Evolutionary conservation across 2,329 filamentous ascomycete species (phyloP).

Genomic region (Epichloe amarillans): DNA sequence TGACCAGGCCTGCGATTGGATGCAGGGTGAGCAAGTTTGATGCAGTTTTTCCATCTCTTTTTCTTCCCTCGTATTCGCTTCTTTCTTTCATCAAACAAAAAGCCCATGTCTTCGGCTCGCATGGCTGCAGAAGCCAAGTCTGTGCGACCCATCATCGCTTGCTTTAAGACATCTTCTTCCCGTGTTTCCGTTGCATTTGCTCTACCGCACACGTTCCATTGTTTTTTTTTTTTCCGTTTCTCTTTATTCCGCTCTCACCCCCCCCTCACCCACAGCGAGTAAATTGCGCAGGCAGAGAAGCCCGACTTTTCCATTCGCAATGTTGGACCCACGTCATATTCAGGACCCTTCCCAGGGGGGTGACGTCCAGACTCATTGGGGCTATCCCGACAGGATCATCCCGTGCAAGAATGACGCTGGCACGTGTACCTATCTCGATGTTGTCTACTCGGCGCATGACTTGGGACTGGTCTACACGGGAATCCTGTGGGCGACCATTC

Average conservation of each 20-base stretch:
- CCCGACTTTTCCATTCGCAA: neutral
- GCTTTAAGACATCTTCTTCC: neutral
- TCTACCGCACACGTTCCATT: neutral
- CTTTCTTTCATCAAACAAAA: neutral
- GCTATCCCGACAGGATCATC: conserved; percentile 30
- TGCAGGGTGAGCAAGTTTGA: neutral
- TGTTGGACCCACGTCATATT: conserved; percentile 22
- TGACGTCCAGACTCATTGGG: conserved; percentile 30
- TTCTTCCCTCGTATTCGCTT: neutral
- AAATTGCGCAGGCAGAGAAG: no score
- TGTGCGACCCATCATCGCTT: neutral
- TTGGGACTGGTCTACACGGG: conserved; percentile 35
- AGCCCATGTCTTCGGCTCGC: neutral
- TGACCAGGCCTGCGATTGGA: neutral
- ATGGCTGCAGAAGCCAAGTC: neutral
- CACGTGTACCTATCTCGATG: conserved; percentile 37
- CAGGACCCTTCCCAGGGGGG: conserved; percentile 27
- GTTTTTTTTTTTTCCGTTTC: neutral
- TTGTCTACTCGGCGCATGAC: conserved; percentile 36
- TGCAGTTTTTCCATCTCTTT: neutral
- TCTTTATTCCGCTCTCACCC: no score
- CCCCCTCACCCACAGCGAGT: no score
- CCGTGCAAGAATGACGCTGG: conserved; percentile 33
- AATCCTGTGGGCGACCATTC: conserved; percentile 34
- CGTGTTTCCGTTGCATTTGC: neutral